Evolutionary conservation across 331 rosid genomes (phyloP), one percentile per base, ranked within the genome.

Genomic region (Malus hybrid): DNA sequence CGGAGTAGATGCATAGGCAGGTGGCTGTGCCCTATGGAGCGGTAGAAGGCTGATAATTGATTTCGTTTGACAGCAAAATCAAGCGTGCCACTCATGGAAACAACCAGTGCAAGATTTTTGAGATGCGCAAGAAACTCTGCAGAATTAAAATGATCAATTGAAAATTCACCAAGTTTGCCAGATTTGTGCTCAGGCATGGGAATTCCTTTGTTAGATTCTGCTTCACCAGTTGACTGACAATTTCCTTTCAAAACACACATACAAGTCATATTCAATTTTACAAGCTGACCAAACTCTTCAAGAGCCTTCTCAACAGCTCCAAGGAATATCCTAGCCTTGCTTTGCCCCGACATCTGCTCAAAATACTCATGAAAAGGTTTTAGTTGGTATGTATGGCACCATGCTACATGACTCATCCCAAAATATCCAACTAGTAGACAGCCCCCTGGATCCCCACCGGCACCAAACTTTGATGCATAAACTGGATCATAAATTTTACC

Each of bases 271-370:
- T 76, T 87, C 85, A 72, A 48, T 57, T 65, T 84, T 71, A 85
- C 80, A 73, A 8, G 67, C 72, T 56, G 65, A 29, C 91, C 91
- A 80, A 87, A 80, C 81, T 87, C 91, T 28, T 80, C 85, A 19
- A 59, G 79, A 29, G 91, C 91, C 74, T 85, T 80, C 85, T 85
- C 87, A 39, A 85, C 87, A 14, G 91, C 87, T 76, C 87, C 80
- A 73, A 80, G 73, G 73, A 87, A 87, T 72, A 79, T 75, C 36
- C 87, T 83, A 59, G 87, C 81, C 73, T 80, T 83, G 39, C 66
- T 80, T 42, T 77, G 69, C 19, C 73, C 68, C 2, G 56, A 72
- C 79, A 85, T 75, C 74, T 73, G 77, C 78, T 85, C 82, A 44
- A 82, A 85, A 64, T 78, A 61, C 81, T 59, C 80, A 3, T 67